phyloP scores from a whole-genome alignment of 305 asterid genomes.

The Fraxinus sp. region DNA sequence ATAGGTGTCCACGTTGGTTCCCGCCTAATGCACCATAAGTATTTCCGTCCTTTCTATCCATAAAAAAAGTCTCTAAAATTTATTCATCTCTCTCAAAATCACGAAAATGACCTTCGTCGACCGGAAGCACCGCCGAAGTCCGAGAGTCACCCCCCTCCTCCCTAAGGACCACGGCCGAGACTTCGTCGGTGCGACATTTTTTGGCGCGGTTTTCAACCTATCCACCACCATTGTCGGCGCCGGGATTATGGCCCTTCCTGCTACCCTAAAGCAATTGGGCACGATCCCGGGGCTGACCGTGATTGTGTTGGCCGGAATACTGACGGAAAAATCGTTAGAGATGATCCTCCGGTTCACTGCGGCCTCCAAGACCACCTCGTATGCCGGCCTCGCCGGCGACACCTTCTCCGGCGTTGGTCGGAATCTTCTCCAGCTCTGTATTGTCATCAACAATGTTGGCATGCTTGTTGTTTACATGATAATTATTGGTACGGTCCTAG shows the following conservation, averaged over 20 bases:
- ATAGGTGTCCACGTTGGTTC: background rate
- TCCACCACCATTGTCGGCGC: conserved; percentile 87
- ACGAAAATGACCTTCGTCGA: conserved; percentile 50
- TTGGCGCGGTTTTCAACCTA: conserved; percentile 84
- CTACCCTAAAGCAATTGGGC: conserved; percentile 76
- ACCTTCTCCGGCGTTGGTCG: conserved; percentile 60
- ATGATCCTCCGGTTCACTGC: conserved; percentile 65
- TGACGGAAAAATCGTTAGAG: conserved; percentile 76
- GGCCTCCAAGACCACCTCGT: conserved; percentile 62
- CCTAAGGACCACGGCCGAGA: conserved; percentile 48
- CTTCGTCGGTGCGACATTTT: conserved; percentile 59
- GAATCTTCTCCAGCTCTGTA: conserved; percentile 57
- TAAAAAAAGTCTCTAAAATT: background rate
- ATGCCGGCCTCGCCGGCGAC: conserved; percentile 67
- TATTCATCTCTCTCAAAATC: background rate
- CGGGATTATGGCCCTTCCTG: conserved; percentile 88
- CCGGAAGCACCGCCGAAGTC: conserved; percentile 69
- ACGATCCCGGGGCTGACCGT: conserved; percentile 58
- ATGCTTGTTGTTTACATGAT: conserved; percentile 80
- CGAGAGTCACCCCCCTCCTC: conserved; percentile 53
- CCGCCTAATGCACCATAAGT: background rate
- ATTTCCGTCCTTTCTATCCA: background rate
- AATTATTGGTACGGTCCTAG: conserved; percentile 53
- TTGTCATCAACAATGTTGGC: conserved; percentile 69
- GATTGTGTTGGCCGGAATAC: conserved; percentile 57